Evolutionary conservation across 371 early-diverging fungal genomes (phyloP), one percentile per base, ranked within the genome.

Genomic region (Mortierella sp.): DNA sequence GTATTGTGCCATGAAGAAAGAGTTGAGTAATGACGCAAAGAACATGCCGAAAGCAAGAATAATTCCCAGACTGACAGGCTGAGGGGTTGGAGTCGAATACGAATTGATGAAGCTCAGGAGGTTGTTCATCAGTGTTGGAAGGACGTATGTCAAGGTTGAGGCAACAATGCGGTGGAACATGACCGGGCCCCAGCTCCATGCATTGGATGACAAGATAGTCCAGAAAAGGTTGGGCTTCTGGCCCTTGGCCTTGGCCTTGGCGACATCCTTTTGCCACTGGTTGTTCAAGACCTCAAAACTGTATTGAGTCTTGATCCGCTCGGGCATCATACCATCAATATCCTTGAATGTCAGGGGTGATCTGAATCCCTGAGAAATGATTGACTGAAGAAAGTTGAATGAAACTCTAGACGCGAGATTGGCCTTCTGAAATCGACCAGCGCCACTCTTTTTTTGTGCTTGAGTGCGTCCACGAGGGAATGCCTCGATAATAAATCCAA

Each of bases 21-120:
- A 70, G 32, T 77, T 80, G 26, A 71, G 37, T 26, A 80, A 5
- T 6, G 84, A 76, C 0, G 70, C 72, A 58, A 79, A 72, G 62
- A 80, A 80, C 84, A 84, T 79, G 14, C 75, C 80, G 55, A 76
- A 84, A 26, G 80, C 81, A 10, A 84, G 55, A 22, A 84, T 84
- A 30, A 76, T 67, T 6, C 84, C 84, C 3, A 76, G 30, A 0
- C 73, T 62, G 10, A 80, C 64, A 9, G 84, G 84, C 24, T 72
- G 59, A 11, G 80, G 70, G 14, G 40, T 60, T 3, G 12, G 22
- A 0, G 70, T 70, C n/a, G 35, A 9, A 26, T 78, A 78, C 5
- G 74, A 70, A n/a, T 43, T 67, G 47, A 73, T 78, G 55, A 78
- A 78, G 8, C 62, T 47, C 60, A 78, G 32, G 54, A 78, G 6